Evolutionary conservation across 2,329 filamentous ascomycete species (phyloP).

Genomic region (Cercospora zeae-maydis): DNA sequence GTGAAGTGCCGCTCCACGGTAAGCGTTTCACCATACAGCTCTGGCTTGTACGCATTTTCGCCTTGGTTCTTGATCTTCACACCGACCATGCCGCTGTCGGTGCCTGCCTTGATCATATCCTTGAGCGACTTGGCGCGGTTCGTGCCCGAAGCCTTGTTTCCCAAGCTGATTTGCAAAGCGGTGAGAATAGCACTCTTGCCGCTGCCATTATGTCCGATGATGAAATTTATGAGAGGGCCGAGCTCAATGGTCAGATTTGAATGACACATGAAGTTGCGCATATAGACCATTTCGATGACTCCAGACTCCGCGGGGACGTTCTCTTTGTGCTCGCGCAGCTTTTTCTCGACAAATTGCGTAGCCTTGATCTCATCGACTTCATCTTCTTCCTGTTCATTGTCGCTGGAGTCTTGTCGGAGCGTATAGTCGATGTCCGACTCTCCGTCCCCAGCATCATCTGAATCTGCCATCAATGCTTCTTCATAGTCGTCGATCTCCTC

Average conservation of each 20-base stretch:
- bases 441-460: slow-evolving; percentile 15
- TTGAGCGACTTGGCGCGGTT: slow-evolving; percentile 89
- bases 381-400: slow-evolving; percentile 32
- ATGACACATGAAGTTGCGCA: slow-evolving; percentile 97
- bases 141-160: slow-evolving; percentile 86
- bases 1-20: slow-evolving; percentile 88
- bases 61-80: slow-evolving; percentile 92
- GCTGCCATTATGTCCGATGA: slow-evolving; percentile 95
- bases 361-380: slow-evolving; percentile 28
- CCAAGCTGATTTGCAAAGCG: slow-evolving; percentile 88
- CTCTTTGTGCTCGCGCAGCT: slow-evolving; percentile 39
- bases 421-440: slow-evolving; percentile 21
- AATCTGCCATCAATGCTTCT: slow-evolving; percentile 12
- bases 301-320: slow-evolving; percentile 78
- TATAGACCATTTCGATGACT: slow-evolving; percentile 82
- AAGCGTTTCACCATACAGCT: slow-evolving; percentile 79
- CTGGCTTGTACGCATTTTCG: slow-evolving; percentile 74
- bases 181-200: slow-evolving; percentile 96
- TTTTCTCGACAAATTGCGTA: slow-evolving; percentile 34
- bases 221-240: slow-evolving; percentile 96
- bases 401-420: slow-evolving; percentile 19
- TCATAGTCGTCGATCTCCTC: slow-evolving; percentile 33
- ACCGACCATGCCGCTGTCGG: slow-evolving; percentile 67
- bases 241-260: slow-evolving; percentile 73
- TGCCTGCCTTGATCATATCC: slow-evolving; percentile 84